phyloP scores from a whole-genome alignment of 2,329 filamentous ascomycete species.

The Colletotrichum incanum region DNA sequence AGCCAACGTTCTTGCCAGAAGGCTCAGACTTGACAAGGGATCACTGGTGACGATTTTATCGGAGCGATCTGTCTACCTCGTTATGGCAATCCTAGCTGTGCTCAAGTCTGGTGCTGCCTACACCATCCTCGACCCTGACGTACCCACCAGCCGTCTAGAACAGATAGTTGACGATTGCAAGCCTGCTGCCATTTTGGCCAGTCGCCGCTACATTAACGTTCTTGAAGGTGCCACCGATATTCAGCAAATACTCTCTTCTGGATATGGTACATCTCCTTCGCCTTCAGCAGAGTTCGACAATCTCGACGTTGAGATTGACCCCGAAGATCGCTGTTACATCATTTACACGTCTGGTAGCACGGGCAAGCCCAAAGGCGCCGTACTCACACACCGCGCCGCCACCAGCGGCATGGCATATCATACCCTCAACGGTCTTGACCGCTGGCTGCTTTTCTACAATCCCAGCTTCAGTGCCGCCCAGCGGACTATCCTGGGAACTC shows the following conservation, averaged over 20 bases:
- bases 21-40: conserved; percentile 1
- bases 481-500: conserved; percentile 42
- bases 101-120: conserved; percentile 47
- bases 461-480: conserved; percentile 44
- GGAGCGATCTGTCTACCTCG: conserved; percentile 32
- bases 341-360: conserved; percentile 48
- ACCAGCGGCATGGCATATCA: conserved; percentile 11
- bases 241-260: neutral
- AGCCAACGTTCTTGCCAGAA: conserved; percentile 10
- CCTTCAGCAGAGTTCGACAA: neutral
- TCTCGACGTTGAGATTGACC: neutral
- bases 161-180: conserved; percentile 43
- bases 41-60: conserved; percentile 1
- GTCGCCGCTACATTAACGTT: neutral
- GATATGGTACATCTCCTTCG: too few species aligned
- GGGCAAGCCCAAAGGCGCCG: conserved; percentile 47
- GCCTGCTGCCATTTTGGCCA: conserved; percentile 24
- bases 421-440: conserved; percentile 17
- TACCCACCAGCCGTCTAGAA: conserved; percentile 37
- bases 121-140: conserved; percentile 44
- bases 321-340: conserved; percentile 41
- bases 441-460: conserved; percentile 47
- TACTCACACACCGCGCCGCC: conserved; percentile 46
- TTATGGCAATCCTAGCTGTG: conserved; percentile 44
- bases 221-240: neutral